Conservation (phyloP, 2,329 filamentous ascomycete species). For the Aspergillus sclerotialis region DNA sequence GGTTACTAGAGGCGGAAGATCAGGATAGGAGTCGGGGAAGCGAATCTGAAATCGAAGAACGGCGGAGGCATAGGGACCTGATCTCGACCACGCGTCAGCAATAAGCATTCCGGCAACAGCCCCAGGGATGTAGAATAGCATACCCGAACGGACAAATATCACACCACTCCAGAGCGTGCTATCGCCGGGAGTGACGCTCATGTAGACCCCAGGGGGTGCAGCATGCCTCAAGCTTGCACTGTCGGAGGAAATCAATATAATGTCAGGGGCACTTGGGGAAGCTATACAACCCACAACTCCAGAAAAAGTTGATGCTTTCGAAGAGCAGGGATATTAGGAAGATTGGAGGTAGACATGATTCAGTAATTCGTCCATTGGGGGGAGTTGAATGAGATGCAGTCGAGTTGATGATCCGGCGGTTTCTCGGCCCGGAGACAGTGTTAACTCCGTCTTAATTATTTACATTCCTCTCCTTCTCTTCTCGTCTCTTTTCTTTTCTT, state of each 20-base stretch:
- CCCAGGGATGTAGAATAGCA: slow-evolving; percentile 2
- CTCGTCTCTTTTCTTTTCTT: not conserved
- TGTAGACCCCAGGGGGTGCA: slow-evolving; percentile 79
- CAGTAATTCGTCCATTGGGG: slow-evolving; percentile 1
- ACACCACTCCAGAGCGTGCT: slow-evolving; percentile 83
- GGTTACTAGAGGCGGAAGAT: slow-evolving; percentile 72
- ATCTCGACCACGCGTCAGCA: slow-evolving; percentile 7
- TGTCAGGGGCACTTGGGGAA: slow-evolving; percentile 1
- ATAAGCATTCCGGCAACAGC: not conserved
- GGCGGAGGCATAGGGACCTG: slow-evolving; percentile 82
- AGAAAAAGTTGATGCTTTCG: slow-evolving; percentile 70
- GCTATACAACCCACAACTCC: slow-evolving; percentile 62
- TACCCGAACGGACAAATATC: slow-evolving; percentile 84
- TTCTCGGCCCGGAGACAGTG: not conserved
- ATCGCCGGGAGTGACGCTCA: slow-evolving; percentile 75
- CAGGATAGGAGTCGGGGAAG: slow-evolving; percentile 75
- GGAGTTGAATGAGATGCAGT: no score
- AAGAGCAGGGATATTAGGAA: slow-evolving; percentile 45
- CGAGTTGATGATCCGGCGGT: no score
- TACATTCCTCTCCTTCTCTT: no score
- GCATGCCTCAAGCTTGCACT: slow-evolving; percentile 75
- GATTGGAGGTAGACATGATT: slow-evolving; percentile 27
- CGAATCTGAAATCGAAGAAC: slow-evolving; percentile 85
- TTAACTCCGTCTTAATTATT: no score
- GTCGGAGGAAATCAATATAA: slow-evolving; percentile 12